Evolutionary conservation across 331 rosid species (phyloP), one percentile per base, ranked within the genome.

Genomic region (Rhamnella rubrinervis): DNA sequence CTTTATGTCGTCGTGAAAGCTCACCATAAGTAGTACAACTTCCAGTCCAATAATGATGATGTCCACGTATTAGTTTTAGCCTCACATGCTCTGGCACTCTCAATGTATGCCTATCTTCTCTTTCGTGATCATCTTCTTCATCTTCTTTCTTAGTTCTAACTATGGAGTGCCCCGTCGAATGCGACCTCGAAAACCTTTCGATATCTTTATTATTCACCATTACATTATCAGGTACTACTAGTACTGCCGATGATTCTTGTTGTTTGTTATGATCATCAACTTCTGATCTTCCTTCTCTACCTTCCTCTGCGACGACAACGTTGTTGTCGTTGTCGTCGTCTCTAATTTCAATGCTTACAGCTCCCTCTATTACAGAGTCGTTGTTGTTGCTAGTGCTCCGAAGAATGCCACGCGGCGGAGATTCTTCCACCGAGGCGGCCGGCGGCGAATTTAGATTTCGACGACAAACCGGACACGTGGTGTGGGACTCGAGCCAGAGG

Each of bases 381-480:
- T 53, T 18, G 20, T 53, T 8, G 7, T 17, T 19, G 9, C 6
- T 8, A 52, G 9, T 17, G 15, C 18, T 9, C 3, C n/a, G 6
- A 49, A 16, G 9, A 16, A 8, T 52, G 17, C 9, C 21, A 18
- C 18, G 9, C 4, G 7, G 57, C 5, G 23, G 39, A 50, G 16
- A 6, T 8, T 21, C 61, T 2, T 20, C 61, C 35, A 1, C 17
- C 13, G 53, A 74, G 1, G 21, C 70, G 0, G 46, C 74, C 1
- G 37, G 51, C 7, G 80, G 67, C 1, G 59, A 19, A 15, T 87
- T 87, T 0, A 93, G 97, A 28, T 91, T 61, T 0, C 83, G 70
- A 0, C 98, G 92, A 55, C 98, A 93, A 64, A 93, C 88, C 0
- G 98, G 97, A 59, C 98, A 93, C 7, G 98, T 89, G 61, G 83